These are phyloP conservation scores for Taxawa tesnikishii DNA, from an alignment of 2,329 filamentous ascomycete genomes.

Conservation along the genomic window DNA sequence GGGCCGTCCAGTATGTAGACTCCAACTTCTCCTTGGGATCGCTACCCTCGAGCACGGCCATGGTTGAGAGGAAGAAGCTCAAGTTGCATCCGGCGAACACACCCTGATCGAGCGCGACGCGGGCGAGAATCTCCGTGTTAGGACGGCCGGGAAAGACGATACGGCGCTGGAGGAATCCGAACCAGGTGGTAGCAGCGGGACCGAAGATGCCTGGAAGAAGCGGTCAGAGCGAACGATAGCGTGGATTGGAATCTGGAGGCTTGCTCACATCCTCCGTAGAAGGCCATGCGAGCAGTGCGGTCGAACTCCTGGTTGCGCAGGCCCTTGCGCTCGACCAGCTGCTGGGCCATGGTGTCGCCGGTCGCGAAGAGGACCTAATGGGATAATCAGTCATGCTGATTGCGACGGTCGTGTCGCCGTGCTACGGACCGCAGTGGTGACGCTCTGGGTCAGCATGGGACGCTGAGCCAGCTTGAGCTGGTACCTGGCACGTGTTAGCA, in stretches of 20 bases:
- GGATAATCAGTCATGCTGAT: not conserved
- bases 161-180: constrained; percentile 60
- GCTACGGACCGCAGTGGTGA: constrained; percentile 60
- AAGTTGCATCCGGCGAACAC: constrained; percentile 79
- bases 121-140: constrained; percentile 60
- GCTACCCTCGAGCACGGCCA: constrained; percentile 46
- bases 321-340: constrained; percentile 74
- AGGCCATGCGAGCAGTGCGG: constrained; percentile 65
- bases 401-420: constrained; percentile 4
- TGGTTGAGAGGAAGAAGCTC: constrained; percentile 66
- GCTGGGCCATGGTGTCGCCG: constrained; percentile 83
- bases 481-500: constrained; percentile 63
- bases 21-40: constrained; percentile 56
- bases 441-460: constrained; percentile 78
- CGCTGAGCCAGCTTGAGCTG: constrained; percentile 67
- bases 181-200: constrained; percentile 80
- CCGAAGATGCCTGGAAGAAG: constrained; percentile 58
- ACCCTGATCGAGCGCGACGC: constrained; percentile 69
- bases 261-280: constrained; percentile 66
- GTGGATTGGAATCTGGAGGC: too few species aligned
- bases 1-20: constrained; percentile 56
- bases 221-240: too few species aligned
- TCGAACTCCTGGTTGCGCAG: constrained; percentile 57
- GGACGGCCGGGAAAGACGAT: constrained; percentile 50
- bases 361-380: constrained; percentile 71